A percentile compares a stretch with the other conserved stretches of the same genome.
phyloP scores from a whole-genome alignment of 345 rosid genomes.

The Gossypium anomalum region DNA sequence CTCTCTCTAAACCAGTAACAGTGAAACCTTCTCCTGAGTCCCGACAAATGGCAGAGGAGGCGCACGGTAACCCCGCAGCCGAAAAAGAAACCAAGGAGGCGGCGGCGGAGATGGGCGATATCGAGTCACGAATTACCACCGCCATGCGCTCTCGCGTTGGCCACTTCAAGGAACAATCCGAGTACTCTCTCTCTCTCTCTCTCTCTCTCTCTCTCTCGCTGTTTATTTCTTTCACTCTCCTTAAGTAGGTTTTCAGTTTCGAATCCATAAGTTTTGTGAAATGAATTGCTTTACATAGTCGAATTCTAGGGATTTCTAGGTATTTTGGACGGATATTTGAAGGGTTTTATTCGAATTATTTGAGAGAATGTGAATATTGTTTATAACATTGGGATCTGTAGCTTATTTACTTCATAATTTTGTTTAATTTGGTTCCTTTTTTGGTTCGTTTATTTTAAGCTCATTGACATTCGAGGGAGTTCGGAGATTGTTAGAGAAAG shows the following conservation, averaged over 20 bases:
- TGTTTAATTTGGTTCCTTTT: background rate
- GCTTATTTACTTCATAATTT: background rate
- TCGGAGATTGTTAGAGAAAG: slow-evolving; percentile 79
- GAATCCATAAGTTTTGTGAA: background rate
- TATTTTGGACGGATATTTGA: background rate
- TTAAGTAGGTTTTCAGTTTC: background rate
- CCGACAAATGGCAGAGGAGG: slow-evolving; percentile 33
- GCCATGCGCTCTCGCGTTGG: slow-evolving; percentile 71
- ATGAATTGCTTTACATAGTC: background rate
- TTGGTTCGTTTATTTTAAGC: slow-evolving; percentile 19
- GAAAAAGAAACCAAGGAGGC: slow-evolving; percentile 4
- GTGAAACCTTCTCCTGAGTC: background rate
- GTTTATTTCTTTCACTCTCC: background rate
- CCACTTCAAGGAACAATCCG: slow-evolving; percentile 63
- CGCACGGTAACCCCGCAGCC: slow-evolving; percentile 15
- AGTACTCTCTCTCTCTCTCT: slow-evolving; percentile 34
- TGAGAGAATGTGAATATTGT: background rate
- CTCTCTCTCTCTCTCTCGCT: slow-evolving; percentile 11
- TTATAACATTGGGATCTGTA: background rate
- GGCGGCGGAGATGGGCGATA: slow-evolving; percentile 17
- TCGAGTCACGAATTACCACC: slow-evolving; percentile 54
- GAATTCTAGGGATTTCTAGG: background rate
- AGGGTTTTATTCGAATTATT: slow-evolving; percentile 5
- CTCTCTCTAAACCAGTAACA: background rate
- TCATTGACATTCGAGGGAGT: slow-evolving; percentile 76